phyloP scores from a whole-genome alignment of 352 stramenopile species.

The Elongisporangium prolatum region DNA sequence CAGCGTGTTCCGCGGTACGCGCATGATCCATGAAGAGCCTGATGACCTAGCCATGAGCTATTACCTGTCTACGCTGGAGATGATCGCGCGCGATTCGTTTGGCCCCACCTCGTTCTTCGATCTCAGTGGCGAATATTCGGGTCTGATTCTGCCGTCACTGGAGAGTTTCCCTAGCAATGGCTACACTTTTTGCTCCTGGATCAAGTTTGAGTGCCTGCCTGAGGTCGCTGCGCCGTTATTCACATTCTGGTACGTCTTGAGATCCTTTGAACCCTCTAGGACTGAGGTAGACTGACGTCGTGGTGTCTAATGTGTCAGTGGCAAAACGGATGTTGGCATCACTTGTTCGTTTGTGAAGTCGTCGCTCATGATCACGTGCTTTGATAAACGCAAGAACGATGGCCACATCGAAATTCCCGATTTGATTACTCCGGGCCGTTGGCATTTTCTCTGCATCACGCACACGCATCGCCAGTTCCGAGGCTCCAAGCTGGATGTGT shows the following conservation, averaged over 20 bases:
- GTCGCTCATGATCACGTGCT: constrained; percentile 74
- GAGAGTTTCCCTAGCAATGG: constrained; percentile 74
- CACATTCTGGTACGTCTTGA: constrained; percentile 55
- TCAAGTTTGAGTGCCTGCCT: constrained; percentile 76
- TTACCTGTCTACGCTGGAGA: constrained; percentile 79
- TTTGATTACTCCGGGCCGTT: constrained; percentile 56
- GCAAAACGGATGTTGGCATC: constrained; percentile 71
- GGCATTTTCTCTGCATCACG: constrained; percentile 81
- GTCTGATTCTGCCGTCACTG: constrained; percentile 59
- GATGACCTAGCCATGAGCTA: constrained; percentile 71
- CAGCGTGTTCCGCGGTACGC: constrained; percentile 63
- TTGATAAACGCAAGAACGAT: constrained; percentile 86
- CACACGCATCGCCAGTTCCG: constrained; percentile 84
- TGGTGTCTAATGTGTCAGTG: constrained; percentile 15
- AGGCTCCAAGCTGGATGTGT: constrained; percentile 80
- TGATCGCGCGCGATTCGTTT: constrained; percentile 82
- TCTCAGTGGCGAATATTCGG: constrained; percentile 72
- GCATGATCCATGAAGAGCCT: constrained; percentile 60
- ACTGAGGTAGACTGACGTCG: neutral
- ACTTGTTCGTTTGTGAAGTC: constrained; percentile 75
- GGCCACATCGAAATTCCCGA: constrained; percentile 71
- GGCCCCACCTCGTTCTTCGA: constrained; percentile 82
- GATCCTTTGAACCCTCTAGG: neutral
- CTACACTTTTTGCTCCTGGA: constrained; percentile 84
- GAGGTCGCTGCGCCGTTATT: constrained; percentile 72